These are phyloP conservation scores for Diaporthe amygdali DNA, from an alignment of 2,329 filamentous ascomycete species.

Conservation along the genomic window DNA sequence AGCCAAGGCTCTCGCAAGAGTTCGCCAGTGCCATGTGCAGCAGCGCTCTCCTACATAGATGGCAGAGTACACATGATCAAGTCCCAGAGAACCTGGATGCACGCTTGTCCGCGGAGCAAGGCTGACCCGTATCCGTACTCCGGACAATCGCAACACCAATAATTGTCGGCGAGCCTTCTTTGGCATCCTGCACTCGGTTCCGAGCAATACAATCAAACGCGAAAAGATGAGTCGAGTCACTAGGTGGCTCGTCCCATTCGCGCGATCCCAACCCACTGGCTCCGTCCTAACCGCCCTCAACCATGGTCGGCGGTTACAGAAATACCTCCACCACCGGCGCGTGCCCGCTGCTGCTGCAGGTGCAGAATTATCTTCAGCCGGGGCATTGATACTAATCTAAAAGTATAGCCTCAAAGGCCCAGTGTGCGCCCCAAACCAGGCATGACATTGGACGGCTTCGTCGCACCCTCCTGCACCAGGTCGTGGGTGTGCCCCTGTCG, in stretches of 20 bases:
- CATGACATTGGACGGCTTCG: conserved; percentile 18
- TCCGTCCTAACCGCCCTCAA: conserved; percentile 16
- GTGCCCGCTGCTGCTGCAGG: background rate
- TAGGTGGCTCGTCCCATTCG: conserved; percentile 18
- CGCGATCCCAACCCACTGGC: background rate
- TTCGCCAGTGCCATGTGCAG: background rate
- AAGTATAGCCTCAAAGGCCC: background rate
- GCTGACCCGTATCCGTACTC: background rate
- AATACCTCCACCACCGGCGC: conserved; percentile 9
- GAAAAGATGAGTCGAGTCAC: conserved; percentile 21
- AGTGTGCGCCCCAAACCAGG: conserved; percentile 7
- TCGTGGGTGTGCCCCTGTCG: conserved; percentile 23
- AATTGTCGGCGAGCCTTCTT: background rate
- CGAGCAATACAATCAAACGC: conserved; percentile 9
- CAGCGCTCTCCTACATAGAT: background rate
- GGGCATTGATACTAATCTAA: conserved; percentile 14
- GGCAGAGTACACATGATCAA: background rate
- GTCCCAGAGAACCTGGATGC: background rate
- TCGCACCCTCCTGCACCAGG: background rate
- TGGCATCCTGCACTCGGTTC: background rate
- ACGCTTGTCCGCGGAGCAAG: background rate
- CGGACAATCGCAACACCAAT: background rate
- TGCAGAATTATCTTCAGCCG: conserved; percentile 13
- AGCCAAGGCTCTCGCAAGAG: background rate
- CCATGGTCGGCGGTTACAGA: conserved; percentile 17